These are phyloP conservation scores for Moesziomyces antarcticus DNA, from an alignment of 1,284 basidiomycete species.

Conservation along the genomic window DNA sequence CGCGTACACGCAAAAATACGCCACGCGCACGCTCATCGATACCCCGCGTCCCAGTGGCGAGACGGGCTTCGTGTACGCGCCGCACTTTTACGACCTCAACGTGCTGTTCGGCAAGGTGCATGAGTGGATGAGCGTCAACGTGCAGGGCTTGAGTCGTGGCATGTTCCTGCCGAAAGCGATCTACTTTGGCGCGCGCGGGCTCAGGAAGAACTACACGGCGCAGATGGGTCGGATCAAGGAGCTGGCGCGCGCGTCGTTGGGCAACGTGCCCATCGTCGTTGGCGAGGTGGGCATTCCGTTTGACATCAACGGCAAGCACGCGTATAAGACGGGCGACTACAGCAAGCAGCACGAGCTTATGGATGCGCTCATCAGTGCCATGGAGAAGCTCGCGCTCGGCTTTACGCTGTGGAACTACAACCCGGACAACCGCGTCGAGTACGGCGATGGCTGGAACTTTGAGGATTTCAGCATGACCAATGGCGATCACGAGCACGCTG, in stretches of 20 bases:
- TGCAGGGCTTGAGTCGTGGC: constrained; percentile 62
- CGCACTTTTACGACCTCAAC: constrained; percentile 67
- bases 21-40: constrained; percentile 40
- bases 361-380: constrained; percentile 64
- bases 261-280: constrained; percentile 56
- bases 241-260: constrained; percentile 49
- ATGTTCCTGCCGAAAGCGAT: constrained; percentile 58
- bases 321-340: constrained; percentile 74
- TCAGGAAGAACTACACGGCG: constrained; percentile 46
- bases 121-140: constrained; percentile 61
- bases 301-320: constrained; percentile 59
- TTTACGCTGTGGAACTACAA: constrained; percentile 90
- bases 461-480: constrained; percentile 77
- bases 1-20: constrained; percentile 43
- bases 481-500: constrained; percentile 73
- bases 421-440: constrained; percentile 80
- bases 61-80: constrained; percentile 53
- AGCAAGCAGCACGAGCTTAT: constrained; percentile 67
- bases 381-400: constrained; percentile 63
- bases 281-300: constrained; percentile 66
- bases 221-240: constrained; percentile 50
- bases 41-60: constrained; percentile 45
- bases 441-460: constrained; percentile 92
- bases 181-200: constrained; percentile 57
- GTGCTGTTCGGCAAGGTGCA: constrained; percentile 63